Conservation (phyloP, 345 rosid genomes). For the Populus davidiana region DNA sequence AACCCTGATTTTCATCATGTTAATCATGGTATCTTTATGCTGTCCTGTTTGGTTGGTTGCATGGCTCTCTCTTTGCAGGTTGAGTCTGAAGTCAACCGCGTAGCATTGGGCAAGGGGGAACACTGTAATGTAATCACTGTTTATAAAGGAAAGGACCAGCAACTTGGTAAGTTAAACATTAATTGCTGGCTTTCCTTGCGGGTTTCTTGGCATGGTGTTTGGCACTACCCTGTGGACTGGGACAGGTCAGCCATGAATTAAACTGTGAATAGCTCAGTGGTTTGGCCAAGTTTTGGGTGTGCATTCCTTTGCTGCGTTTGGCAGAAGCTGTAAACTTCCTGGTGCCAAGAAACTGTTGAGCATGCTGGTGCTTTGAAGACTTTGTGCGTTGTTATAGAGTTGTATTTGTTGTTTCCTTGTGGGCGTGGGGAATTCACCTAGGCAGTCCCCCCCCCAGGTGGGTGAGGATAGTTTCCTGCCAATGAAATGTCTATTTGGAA, state of each 20-base stretch:
- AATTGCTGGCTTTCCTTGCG: conserved; percentile 6
- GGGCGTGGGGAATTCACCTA: not conserved
- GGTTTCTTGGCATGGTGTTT: not conserved
- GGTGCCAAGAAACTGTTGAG: not conserved
- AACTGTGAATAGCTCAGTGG: not conserved
- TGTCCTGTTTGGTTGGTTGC: conserved; percentile 22
- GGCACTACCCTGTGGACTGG: not conserved
- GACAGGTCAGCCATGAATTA: not conserved
- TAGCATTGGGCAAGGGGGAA: conserved; percentile 1
- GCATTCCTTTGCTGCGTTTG: not conserved
- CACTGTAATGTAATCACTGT: not conserved
- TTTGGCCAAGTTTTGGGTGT: not conserved
- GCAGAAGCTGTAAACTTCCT: not conserved
- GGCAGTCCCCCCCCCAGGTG: not conserved
- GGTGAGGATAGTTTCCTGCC: not conserved
- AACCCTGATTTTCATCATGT: conserved; percentile 28
- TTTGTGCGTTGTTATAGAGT: not conserved
- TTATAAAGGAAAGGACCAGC: not conserved
- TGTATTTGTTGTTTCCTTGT: not conserved
- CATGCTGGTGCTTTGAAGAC: not conserved
- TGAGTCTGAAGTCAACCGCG: conserved; percentile 33
- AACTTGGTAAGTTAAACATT: conserved; percentile 11
- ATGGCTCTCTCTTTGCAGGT: conserved; percentile 29
- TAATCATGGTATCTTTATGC: conserved; percentile 37
- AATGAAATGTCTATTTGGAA: not conserved